Conservation (phyloP, 768 basidiomycete species). For the Mycena olivaceomarginata region DNA sequence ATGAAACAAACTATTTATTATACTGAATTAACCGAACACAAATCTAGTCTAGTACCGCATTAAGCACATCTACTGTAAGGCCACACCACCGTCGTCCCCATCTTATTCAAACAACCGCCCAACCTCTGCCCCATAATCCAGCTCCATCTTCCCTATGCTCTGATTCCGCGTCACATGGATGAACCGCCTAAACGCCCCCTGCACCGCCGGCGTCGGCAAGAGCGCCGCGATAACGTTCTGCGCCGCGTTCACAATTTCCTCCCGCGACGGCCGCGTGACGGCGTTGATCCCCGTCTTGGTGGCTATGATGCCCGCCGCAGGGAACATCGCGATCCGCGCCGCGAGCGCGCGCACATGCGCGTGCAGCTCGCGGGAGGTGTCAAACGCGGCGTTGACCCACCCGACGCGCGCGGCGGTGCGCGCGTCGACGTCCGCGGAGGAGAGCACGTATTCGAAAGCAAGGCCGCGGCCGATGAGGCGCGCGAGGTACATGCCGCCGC, state of each 20-base stretch:
- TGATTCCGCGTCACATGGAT: slow-evolving; percentile 27
- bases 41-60: not conserved
- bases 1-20: not conserved
- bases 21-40: not conserved
- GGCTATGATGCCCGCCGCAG: slow-evolving; percentile 17
- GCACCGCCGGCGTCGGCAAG: not conserved
- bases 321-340: slow-evolving; percentile 33
- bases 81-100: not conserved
- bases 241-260: slow-evolving; percentile 22
- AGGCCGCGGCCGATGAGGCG: slow-evolving; percentile 26
- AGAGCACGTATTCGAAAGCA: slow-evolving; percentile 30
- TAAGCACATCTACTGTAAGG: too few species aligned
- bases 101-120: not conserved
- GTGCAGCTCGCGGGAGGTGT: slow-evolving; percentile 11
- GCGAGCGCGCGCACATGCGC: slow-evolving; percentile 12
- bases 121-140: slow-evolving; percentile 19
- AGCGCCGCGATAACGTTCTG: slow-evolving; percentile 19
- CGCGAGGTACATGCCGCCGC: slow-evolving; percentile 30
- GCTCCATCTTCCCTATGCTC: slow-evolving; percentile 25
- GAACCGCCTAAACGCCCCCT: slow-evolving; percentile 15
- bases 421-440: slow-evolving; percentile 28
- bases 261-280: slow-evolving; percentile 20
- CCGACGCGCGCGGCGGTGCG: slow-evolving; percentile 26
- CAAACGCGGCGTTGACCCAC: slow-evolving; percentile 31
- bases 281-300: slow-evolving; percentile 29